A percentile compares a stretch with the other conserved stretches of the same genome.
Evolutionary conservation across 1,139 yeast species (phyloP).

Genomic region (Keqinozyma sinolaborantium): DNA sequence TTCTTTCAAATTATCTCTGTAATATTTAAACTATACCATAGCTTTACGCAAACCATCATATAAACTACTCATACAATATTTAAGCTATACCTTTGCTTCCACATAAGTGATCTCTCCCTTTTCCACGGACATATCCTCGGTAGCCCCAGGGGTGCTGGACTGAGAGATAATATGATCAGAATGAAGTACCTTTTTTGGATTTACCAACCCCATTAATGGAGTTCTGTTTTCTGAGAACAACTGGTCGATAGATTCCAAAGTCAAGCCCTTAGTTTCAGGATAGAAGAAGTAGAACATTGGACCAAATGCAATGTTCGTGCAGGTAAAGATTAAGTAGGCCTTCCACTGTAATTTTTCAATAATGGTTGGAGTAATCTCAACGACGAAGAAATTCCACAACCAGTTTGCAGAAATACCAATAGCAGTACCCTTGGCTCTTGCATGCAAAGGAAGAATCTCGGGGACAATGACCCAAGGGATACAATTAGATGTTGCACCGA

Average conservation of each 20-base stretch:
- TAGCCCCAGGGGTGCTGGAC: too few species aligned
- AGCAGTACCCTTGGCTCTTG: constrained; percentile 29
- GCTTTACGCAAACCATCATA: too few species aligned
- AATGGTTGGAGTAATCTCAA: constrained; percentile 26
- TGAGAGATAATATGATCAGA: neutral
- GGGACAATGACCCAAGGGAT: constrained; percentile 24
- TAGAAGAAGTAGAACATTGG: constrained; percentile 29
- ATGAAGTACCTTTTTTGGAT: constrained; percentile 3
- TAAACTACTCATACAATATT: too few species aligned
- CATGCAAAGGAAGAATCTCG: constrained; percentile 20
- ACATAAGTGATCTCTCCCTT: too few species aligned
- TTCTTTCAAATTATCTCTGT: too few species aligned
- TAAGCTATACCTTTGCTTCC: too few species aligned
- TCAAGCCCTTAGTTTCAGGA: constrained; percentile 46
- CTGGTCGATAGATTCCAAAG: constrained; percentile 42
- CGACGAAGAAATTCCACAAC: constrained; percentile 37
- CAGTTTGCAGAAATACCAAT: constrained; percentile 37
- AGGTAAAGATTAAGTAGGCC: constrained; percentile 5
- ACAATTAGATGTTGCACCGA: constrained; percentile 23
- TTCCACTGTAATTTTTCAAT: constrained; percentile 13
- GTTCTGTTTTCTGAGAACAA: constrained; percentile 24
- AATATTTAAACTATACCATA: too few species aligned
- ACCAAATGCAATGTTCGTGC: constrained; percentile 4
- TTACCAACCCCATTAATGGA: constrained; percentile 10
- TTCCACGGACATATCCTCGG: too few species aligned